These are phyloP conservation scores for Dichotomopilus funicola DNA, from an alignment of 2,329 filamentous ascomycete species.

Conservation along the genomic window DNA sequence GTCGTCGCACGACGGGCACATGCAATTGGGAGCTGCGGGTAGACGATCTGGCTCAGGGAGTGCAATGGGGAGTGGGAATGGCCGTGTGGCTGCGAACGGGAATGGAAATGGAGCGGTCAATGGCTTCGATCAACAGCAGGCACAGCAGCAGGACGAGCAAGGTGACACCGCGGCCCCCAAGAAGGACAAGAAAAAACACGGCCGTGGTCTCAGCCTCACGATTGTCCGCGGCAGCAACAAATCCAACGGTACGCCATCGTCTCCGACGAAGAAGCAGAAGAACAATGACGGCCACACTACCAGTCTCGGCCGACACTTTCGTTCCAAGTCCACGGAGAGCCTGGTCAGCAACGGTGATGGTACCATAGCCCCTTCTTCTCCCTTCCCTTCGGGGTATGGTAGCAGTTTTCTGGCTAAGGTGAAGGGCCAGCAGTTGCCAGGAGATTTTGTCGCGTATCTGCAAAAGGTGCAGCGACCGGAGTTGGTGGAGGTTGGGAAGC, in stretches of 20 bases:
- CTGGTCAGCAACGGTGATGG: constrained; percentile 45
- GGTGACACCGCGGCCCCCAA: constrained; percentile 27
- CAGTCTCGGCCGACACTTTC: constrained; percentile 56
- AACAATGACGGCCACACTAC: constrained; percentile 36
- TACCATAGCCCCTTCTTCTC: constrained; percentile 38
- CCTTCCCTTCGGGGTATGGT: constrained; percentile 31
- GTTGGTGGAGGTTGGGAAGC: constrained; percentile 82
- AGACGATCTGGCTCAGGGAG: too few species aligned
- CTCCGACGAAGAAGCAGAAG: constrained; percentile 64
- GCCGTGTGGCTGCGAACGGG: too few species aligned
- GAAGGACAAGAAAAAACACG: constrained; percentile 51
- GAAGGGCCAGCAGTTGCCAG: constrained; percentile 66
- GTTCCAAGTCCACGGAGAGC: constrained; percentile 68
- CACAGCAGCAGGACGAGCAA: constrained; percentile 30
- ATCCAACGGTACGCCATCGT: constrained; percentile 44
- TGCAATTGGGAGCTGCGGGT: constrained; percentile 8
- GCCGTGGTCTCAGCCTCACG: constrained; percentile 71
- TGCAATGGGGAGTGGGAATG: too few species aligned
- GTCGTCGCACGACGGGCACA: constrained; percentile 38
- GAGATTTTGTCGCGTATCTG: constrained; percentile 82
- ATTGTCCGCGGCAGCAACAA: constrained; percentile 56
- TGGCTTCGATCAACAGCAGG: too few species aligned
- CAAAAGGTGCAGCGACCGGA: constrained; percentile 75
- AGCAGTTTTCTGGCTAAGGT: constrained; percentile 57
- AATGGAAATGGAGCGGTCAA: too few species aligned